These are phyloP conservation scores for Phanerochaete sordida DNA, from an alignment of 768 basidiomycete genomes.

Conservation along the genomic window DNA sequence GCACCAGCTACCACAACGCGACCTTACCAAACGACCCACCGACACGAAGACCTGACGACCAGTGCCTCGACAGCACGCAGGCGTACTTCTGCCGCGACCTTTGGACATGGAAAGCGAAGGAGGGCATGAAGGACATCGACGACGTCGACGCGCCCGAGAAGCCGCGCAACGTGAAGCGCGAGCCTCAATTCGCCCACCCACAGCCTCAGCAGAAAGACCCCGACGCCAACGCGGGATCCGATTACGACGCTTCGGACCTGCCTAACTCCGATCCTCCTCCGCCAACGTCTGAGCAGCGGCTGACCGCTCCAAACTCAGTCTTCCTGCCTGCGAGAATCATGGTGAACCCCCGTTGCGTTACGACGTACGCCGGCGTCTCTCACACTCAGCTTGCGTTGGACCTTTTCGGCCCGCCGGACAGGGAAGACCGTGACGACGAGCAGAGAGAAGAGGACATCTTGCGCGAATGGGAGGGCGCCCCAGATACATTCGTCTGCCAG, in stretches of 20 bases:
- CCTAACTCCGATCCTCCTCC: conserved; percentile 25
- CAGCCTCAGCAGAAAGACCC: conserved; percentile 40
- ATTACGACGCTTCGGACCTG: conserved; percentile 68
- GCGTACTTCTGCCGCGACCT: conserved; percentile 98
- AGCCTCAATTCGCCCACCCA: conserved; percentile 32
- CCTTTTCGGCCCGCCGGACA: conserved; percentile 65
- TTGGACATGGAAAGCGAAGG: conserved; percentile 86
- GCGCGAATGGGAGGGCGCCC: conserved; percentile 95
- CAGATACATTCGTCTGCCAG: conserved; percentile 97
- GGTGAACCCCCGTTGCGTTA: conserved; percentile 95
- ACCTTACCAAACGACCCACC: conserved; percentile 53
- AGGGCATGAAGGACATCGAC: conserved; percentile 48
- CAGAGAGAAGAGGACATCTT: conserved; percentile 71
- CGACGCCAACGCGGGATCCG: conserved; percentile 82
- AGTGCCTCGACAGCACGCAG: conserved; percentile 94
- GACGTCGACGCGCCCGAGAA: conserved; percentile 13
- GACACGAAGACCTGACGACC: conserved; percentile 68
- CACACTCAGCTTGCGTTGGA: conserved; percentile 96
- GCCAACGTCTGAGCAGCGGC: conserved; percentile 37
- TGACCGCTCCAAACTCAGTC: conserved; percentile 82
- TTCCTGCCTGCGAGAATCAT: conserved; percentile 89
- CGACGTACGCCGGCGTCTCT: conserved; percentile 96
- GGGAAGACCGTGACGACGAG: conserved; percentile 39
- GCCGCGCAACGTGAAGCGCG: conserved; percentile 3
- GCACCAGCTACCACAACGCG: conserved; percentile 77